phyloP scores from a whole-genome alignment of 352 stramenopile genomes.

The Globisporangium apiculatum region DNA sequence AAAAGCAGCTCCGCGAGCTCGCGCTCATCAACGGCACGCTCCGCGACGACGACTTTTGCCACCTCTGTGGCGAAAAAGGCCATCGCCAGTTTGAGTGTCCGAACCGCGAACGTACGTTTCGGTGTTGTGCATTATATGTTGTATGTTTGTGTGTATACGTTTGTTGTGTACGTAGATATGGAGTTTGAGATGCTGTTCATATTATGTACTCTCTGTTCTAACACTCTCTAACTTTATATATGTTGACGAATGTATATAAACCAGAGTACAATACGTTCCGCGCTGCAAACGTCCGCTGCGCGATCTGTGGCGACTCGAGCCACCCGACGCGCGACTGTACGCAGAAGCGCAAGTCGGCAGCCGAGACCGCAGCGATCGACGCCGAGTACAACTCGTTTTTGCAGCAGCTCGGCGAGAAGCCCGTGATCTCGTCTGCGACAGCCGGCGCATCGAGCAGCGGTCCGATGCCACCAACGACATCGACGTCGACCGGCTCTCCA shows the following conservation, averaged over 20 bases:
- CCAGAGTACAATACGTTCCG: slow-evolving; percentile 49
- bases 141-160: slow-evolving; percentile 8
- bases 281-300: slow-evolving; percentile 91
- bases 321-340: slow-evolving; percentile 97
- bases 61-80: slow-evolving; percentile 97
- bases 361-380: slow-evolving; percentile 72
- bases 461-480: no score
- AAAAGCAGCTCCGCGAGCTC: slow-evolving; percentile 97
- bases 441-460: slow-evolving; percentile 13
- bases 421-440: slow-evolving; percentile 49
- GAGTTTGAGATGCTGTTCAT: no score
- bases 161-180: no score
- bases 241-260: slow-evolving; percentile 6
- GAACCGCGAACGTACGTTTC: slow-evolving; percentile 71
- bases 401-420: slow-evolving; percentile 79
- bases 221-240: no score
- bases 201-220: no score
- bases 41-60: slow-evolving; percentile 96
- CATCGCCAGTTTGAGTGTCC: slow-evolving; percentile 97
- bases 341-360: slow-evolving; percentile 70
- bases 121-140: background rate
- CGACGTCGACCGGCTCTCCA: background rate
- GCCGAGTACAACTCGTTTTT: slow-evolving; percentile 85
- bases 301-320: slow-evolving; percentile 97
- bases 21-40: slow-evolving; percentile 99